Base-by-base conservation (phyloP, 108 stramenopile genomes). In the Fistulifera solaris region DNA sequence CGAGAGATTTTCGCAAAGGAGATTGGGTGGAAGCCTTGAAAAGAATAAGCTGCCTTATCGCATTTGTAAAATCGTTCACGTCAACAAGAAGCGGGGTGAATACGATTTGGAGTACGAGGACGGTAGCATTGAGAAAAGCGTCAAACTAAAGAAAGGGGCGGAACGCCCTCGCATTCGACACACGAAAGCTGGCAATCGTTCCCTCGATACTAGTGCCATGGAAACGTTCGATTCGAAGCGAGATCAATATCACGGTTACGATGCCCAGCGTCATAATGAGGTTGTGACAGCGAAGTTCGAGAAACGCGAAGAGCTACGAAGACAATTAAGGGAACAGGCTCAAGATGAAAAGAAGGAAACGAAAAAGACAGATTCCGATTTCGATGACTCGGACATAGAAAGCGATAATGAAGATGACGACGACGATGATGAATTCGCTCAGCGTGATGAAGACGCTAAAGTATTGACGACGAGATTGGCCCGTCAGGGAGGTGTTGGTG, bases 401-500 rank as follows among this genome's bases (percentile, higher is more conserved):
- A 81, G 78, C 22, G 94, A 94, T 61, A 66, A 50, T 13, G 68
- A 59, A 5, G 79, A 68, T n/a, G 94, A 94, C 53, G 76, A 74
- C 46, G 71, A 69, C 0, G 86, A 80, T 39, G 85, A 93, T 56
- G 80, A 89, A 43, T 77, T 83, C 27, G 85, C 89, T 0, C 81
- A 86, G 45, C 77, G 71, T 26, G 94, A 96, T 70, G 81, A 72
- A 41, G 85, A 88, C 62, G 82, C 61, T 43, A 87, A 85, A 52
- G 70, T 89, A 38, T 87, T 94, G 58, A 85, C 94, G n/a, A 80
- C 92, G 2, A 94, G 93, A 1, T 66, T 95, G n/a, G 95, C 92
- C 15, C 75, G 95, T 5, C 97, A 96, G 67, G 97, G 97, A 48
- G 97, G 95, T 63, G 91, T 98, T 22, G 95, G 97, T 38, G 97